These are phyloP conservation scores for Zelopaecilomyces penicillatus DNA, from an alignment of 2,329 filamentous ascomycete genomes.

Conservation along the genomic window DNA sequence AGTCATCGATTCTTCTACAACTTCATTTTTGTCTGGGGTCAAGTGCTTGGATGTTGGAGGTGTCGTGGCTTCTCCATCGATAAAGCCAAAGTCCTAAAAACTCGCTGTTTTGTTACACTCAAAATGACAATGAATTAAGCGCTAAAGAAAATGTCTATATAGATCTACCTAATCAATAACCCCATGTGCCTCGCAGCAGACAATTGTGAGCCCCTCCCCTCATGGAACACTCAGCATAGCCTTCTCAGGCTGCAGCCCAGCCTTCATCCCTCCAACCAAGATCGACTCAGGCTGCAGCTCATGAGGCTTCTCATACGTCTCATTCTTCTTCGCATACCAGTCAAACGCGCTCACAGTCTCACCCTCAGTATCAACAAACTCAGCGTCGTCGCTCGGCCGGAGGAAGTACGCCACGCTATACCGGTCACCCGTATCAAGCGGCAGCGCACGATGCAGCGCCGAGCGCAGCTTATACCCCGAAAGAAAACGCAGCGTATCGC, in stretches of 20 bases:
- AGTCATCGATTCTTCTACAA: too few relatives aligned
- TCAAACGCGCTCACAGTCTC: background rate
- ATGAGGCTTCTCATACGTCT: slow-evolving; percentile 1
- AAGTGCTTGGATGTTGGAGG: too few relatives aligned
- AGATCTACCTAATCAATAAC: too few relatives aligned
- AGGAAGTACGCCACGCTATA: slow-evolving; percentile 1
- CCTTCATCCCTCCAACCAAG: slow-evolving; percentile 2
- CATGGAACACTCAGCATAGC: too few relatives aligned
- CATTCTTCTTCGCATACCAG: slow-evolving; percentile 1
- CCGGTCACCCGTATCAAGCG: background rate
- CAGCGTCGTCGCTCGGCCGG: background rate
- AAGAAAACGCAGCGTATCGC: slow-evolving; percentile 18
- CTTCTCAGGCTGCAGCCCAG: background rate
- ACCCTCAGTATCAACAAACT: background rate
- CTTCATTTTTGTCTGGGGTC: too few relatives aligned
- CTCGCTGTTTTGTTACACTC: too few relatives aligned
- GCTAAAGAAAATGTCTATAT: too few relatives aligned
- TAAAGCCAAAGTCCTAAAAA: too few relatives aligned
- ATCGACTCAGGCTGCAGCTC: background rate
- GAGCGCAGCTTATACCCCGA: background rate
- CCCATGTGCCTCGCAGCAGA: too few relatives aligned
- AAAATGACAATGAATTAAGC: too few relatives aligned
- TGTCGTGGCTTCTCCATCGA: too few relatives aligned
- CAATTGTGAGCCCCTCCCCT: too few relatives aligned
- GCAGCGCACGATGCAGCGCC: background rate